Evolutionary conservation across 2,329 filamentous ascomycete genomes (phyloP).

Genomic region (Stagonosporopsis cucurbitacearum): DNA sequence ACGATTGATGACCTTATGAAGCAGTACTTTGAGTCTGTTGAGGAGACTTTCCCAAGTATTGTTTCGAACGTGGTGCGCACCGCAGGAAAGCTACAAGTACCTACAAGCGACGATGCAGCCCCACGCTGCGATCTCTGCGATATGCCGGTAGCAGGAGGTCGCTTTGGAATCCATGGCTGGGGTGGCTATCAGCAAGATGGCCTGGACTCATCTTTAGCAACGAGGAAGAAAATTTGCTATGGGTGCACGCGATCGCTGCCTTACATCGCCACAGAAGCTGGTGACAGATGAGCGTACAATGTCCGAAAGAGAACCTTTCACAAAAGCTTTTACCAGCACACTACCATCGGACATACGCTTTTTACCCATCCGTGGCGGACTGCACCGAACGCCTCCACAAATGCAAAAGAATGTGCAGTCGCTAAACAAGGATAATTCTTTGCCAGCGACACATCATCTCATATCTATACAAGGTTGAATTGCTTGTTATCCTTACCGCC

Average conservation of each 20-base stretch:
- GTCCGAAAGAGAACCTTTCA: too few relatives aligned
- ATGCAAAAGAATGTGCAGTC: neutral
- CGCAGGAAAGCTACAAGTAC: slow-evolving; percentile 75
- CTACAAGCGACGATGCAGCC: slow-evolving; percentile 37
- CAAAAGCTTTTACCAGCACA: too few relatives aligned
- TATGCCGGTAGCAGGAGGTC: slow-evolving; percentile 67
- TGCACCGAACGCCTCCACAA: neutral
- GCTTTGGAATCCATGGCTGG: slow-evolving; percentile 67
- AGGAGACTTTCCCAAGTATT: slow-evolving; percentile 85
- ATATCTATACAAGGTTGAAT: neutral
- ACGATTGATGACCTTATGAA: slow-evolving; percentile 92
- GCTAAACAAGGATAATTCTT: neutral
- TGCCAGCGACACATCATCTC: neutral
- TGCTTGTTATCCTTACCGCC: neutral
- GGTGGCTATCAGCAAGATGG: slow-evolving; percentile 62
- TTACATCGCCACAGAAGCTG: neutral
- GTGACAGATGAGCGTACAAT: neutral
- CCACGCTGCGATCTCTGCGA: slow-evolving; percentile 70
- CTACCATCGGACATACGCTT: too few relatives aligned
- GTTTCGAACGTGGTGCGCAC: slow-evolving; percentile 96
- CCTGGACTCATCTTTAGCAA: slow-evolving; percentile 31
- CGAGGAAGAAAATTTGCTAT: slow-evolving; percentile 64
- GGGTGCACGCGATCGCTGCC: slow-evolving; percentile 70
- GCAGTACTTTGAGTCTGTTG: slow-evolving; percentile 86
- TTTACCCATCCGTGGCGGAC: neutral